These are phyloP conservation scores for Bruguiera sexangula DNA, from an alignment of 345 rosid species.

Conservation along the genomic window DNA sequence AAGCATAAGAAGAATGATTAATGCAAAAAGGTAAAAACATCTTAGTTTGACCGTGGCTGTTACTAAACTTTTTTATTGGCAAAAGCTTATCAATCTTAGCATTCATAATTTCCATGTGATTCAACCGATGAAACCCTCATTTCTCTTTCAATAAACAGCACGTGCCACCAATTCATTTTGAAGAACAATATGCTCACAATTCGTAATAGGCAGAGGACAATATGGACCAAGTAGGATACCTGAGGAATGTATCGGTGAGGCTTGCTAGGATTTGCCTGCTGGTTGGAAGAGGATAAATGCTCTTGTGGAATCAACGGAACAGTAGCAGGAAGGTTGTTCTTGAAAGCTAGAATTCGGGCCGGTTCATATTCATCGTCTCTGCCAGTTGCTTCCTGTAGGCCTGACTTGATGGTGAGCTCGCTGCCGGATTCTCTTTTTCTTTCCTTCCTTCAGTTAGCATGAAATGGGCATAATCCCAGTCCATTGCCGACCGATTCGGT, in stretches of 20 bases:
- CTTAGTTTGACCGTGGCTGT: too few species aligned
- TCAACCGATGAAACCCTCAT: too few species aligned
- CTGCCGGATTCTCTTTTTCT: constrained; percentile 36
- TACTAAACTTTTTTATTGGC: too few species aligned
- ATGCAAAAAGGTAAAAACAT: too few species aligned
- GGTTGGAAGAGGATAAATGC: constrained; percentile 1
- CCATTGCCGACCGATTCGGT: constrained; percentile 73
- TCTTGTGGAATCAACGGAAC: constrained; percentile 26
- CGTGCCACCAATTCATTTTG: background rate
- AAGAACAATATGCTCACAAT: too few species aligned
- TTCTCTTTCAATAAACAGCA: too few species aligned
- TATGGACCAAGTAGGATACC: background rate
- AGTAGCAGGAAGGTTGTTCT: constrained; percentile 52
- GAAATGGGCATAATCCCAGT: constrained; percentile 59
- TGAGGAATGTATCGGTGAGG: constrained; percentile 4
- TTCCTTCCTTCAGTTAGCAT: constrained; percentile 52
- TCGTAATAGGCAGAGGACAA: background rate
- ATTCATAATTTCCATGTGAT: too few species aligned
- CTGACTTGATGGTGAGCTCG: constrained; percentile 52
- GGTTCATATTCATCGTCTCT: constrained; percentile 54
- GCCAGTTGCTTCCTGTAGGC: constrained; percentile 65
- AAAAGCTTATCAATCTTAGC: too few species aligned
- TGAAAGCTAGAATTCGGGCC: constrained; percentile 67
- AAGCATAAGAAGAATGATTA: background rate
- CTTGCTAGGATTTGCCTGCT: background rate